phyloP scores from a whole-genome alignment of 2,329 filamentous ascomycete genomes.

The Didymella keratinophila region DNA sequence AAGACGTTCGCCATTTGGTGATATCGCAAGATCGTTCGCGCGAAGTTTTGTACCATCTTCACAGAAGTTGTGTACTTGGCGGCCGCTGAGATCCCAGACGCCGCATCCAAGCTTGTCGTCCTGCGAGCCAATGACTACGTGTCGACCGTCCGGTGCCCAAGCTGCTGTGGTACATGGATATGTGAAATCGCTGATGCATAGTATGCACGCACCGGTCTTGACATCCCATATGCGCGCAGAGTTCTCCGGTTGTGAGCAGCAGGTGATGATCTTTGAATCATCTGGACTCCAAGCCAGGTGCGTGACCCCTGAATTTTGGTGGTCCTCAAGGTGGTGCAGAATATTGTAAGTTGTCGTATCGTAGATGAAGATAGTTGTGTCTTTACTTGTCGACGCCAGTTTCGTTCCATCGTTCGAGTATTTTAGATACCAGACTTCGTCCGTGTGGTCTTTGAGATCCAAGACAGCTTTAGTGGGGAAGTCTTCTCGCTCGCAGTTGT shows the following conservation, averaged over 20 bases:
- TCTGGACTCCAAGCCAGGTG: conserved; percentile 93
- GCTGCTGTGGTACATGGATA: conserved; percentile 88
- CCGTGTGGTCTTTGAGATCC: conserved; percentile 75
- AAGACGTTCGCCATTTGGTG: conserved; percentile 78
- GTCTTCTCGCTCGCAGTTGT: conserved; percentile 78
- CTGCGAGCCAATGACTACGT: conserved; percentile 73
- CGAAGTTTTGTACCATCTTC: conserved; percentile 67
- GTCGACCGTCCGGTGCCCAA: conserved; percentile 82
- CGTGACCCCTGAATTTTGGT: conserved; percentile 74
- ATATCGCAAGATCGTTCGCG: conserved; percentile 85
- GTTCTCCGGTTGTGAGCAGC: conserved; percentile 70
- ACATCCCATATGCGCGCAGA: conserved; percentile 78
- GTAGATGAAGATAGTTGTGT: conserved; percentile 80
- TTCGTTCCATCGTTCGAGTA: conserved; percentile 88
- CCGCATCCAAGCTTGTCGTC: conserved; percentile 48
- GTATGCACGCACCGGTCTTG: conserved; percentile 60
- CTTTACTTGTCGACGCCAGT: conserved; percentile 82
- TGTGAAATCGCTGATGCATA: conserved; percentile 72
- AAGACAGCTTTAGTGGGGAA: conserved; percentile 78
- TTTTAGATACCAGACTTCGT: conserved; percentile 90
- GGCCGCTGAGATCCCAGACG: conserved; percentile 70
- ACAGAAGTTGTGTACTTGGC: conserved; percentile 69
- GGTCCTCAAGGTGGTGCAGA: conserved; percentile 68
- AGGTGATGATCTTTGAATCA: conserved; percentile 84
- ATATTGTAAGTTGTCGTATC: conserved; percentile 75